A percentile compares a stretch with the other conserved stretches of the same genome.
Conservation (phyloP, 2,329 filamentous ascomycete genomes). For the Rutstroemia sp. region DNA sequence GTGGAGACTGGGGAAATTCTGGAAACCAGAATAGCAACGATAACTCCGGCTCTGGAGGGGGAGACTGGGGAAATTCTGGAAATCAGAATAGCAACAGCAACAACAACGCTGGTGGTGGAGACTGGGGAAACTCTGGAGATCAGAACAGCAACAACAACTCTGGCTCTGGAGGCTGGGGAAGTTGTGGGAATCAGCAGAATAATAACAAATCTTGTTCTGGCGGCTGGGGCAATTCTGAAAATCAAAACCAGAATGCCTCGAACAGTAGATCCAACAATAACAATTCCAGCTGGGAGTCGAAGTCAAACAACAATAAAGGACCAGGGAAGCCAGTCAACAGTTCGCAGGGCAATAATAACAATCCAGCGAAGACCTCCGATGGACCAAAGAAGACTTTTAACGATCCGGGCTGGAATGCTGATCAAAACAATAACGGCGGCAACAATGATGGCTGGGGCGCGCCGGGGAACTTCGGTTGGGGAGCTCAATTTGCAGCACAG, state of each 20-base stretch:
- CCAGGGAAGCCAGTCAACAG: not conserved
- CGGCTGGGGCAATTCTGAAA: not conserved
- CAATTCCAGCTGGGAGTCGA: conserved; percentile 2
- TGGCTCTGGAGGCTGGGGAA: too few species aligned
- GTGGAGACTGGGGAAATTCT: not conserved
- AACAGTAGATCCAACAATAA: not conserved
- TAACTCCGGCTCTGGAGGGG: too few species aligned
- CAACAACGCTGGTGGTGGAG: too few species aligned
- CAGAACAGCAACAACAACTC: not conserved
- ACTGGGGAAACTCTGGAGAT: not conserved
- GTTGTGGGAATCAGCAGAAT: too few species aligned
- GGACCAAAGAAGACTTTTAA: not conserved
- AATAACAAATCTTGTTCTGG: too few species aligned
- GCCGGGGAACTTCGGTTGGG: too few species aligned
- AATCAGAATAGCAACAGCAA: too few species aligned
- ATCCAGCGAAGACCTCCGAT: not conserved
- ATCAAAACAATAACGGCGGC: not conserved
- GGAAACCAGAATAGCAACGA: not conserved
- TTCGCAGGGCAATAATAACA: not conserved
- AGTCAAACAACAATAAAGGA: not conserved
- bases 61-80: too few species aligned
- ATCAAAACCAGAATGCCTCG: not conserved
- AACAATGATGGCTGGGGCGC: not conserved
- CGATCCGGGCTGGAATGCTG: not conserved
- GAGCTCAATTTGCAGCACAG: not conserved